Percentiles rank a stretch among this genome's conserved stretches.
Evolutionary conservation across 495 filamentous ascomycete species (phyloP).

Genomic region (Penicillium canariense): DNA sequence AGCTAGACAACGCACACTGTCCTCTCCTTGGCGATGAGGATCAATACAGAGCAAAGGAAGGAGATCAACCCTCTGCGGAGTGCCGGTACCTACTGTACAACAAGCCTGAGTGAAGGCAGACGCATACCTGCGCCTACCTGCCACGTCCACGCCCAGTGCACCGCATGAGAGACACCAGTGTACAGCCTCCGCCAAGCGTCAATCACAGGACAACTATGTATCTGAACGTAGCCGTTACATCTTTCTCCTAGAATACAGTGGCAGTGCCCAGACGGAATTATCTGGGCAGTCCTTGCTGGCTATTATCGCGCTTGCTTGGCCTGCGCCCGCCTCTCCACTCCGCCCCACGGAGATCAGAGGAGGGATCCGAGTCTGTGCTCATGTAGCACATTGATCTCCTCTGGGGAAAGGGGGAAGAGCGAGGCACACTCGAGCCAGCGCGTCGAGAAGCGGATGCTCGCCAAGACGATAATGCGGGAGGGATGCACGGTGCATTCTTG

Average conservation of each 20-base stretch:
- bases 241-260: too few species aligned
- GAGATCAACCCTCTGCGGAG: neutral
- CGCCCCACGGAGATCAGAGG: constrained; percentile 7
- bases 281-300: constrained; percentile 17
- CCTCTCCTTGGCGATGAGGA: neutral
- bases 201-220: neutral
- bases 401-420: constrained; percentile 6
- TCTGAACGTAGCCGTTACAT: neutral
- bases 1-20: constrained; percentile 1
- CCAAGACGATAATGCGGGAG: constrained; percentile 34
- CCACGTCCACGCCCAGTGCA: neutral
- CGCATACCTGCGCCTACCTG: neutral
- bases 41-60: neutral
- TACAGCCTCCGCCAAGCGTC: constrained; percentile 24
- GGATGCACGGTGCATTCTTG: constrained; percentile 38
- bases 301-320: neutral
- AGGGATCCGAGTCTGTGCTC: neutral
- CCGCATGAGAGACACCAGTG: neutral
- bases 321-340: constrained; percentile 14
- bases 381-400: neutral
- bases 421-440: neutral
- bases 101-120: neutral
- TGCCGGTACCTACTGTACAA: neutral
- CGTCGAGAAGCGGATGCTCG: constrained; percentile 12
- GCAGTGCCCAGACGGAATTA: neutral